Evolutionary conservation across 768 basidiomycete species (phyloP), one percentile per base, ranked within the genome.

Genomic region (Tulasnella sp.): DNA sequence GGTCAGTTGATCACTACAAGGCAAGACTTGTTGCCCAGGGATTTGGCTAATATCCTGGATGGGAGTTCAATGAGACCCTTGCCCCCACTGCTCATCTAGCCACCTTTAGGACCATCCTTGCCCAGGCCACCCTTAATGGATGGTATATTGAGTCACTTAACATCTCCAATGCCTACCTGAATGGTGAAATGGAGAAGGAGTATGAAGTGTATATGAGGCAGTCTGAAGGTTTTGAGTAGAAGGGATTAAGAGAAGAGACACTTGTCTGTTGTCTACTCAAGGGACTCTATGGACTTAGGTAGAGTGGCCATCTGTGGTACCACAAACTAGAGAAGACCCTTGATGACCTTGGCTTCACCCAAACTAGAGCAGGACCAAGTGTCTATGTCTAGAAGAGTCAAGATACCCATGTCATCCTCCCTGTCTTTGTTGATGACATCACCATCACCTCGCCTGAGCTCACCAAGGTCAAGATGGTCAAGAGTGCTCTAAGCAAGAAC

Each of bases 51-150:
- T 27, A 40, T 6, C 50, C 55, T 15, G 68, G 66, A 0, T 59
- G 65, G 6, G 75, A 78, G 49, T 78, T 71, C 57, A 66, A 63
- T 0, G 67, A 70, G 35, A 74, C 73, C 0, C 72, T 69, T 41
- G 73, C 75, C 15, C 63, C 51, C 61, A 35, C 43, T 1, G 9
- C 43, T 3, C 51, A 49, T 21, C 21, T 23, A 1, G 25, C 54
- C 6, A 15, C 56, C 2, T 23, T 35, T 14, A 19, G 31, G n/a
- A 36, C 56, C 11, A 36, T 57, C 2, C 56, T 58, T 14, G 51
- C 56, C 4, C 23, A 17, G n/a, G 51, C 53, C 19, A 31, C 51
- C 15, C 34, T 36, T 15, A 27, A 53, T 6, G 51, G 35, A n/a
- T n/a, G n/a, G 4, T 17, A 58, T 14, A 34, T 58, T 1, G 23